phyloP scores from a whole-genome alignment of 306 rosid genomes.

The Cyamopsis tetragonoloba region DNA sequence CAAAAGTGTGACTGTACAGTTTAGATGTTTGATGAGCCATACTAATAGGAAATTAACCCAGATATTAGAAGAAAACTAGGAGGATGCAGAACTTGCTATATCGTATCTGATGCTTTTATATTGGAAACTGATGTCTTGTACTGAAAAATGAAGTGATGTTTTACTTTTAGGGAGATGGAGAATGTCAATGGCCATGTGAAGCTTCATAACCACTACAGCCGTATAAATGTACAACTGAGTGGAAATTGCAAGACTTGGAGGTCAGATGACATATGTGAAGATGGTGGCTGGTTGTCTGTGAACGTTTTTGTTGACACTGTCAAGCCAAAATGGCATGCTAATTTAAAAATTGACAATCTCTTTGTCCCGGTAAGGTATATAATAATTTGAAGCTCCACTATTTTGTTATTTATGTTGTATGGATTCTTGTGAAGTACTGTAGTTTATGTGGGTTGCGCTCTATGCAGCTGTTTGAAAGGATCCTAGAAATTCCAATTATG shows the following conservation, averaged over 20 bases:
- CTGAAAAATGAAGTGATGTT: no score
- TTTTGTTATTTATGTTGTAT: constrained; percentile 10
- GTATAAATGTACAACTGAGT: constrained; percentile 64
- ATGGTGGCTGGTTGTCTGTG: constrained; percentile 92
- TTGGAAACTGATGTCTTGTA: background rate
- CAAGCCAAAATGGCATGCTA: constrained; percentile 89
- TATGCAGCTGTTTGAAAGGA: constrained; percentile 91
- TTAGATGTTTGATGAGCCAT: background rate
- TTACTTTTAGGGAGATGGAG: constrained; percentile 68
- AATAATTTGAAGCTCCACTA: constrained; percentile 10
- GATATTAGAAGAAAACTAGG: constrained; percentile 17
- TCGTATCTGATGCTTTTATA: background rate
- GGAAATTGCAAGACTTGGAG: constrained; percentile 92
- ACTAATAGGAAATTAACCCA: constrained; percentile 6
- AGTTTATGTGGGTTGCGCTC: constrained; percentile 27
- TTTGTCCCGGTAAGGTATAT: constrained; percentile 81
- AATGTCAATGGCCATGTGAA: constrained; percentile 75
- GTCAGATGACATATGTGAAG: constrained; percentile 57
- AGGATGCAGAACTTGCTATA: background rate
- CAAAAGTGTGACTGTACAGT: background rate
- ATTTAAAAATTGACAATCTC: constrained; percentile 66
- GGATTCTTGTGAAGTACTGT: constrained; percentile 23
- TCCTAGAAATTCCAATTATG: constrained; percentile 75
- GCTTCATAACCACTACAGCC: constrained; percentile 71
- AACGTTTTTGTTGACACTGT: constrained; percentile 74